Percentiles rank a stretch among this genome's conserved stretches.
phyloP scores from a whole-genome alignment of 2,329 filamentous ascomycete species.

The Neopestalotiopsis rosae region DNA sequence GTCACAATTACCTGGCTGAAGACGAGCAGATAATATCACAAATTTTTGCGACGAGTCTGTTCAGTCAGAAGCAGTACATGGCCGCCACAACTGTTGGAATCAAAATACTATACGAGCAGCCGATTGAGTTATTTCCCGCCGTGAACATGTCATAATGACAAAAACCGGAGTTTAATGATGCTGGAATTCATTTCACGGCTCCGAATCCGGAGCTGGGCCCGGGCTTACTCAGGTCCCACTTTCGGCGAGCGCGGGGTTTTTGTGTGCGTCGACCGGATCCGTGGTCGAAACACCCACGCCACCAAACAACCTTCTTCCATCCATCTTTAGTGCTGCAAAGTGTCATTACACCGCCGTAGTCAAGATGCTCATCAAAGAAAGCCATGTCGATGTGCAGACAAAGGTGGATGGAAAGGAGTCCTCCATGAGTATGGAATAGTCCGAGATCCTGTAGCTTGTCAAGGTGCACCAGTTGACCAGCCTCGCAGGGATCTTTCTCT shows the following conservation, averaged over 20 bases:
- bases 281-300: background rate
- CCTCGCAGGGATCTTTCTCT: conserved; percentile 79
- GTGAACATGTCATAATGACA: background rate
- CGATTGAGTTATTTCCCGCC: background rate
- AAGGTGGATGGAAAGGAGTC: conserved; percentile 58
- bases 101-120: too few relatives aligned
- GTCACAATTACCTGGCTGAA: too few relatives aligned
- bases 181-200: background rate
- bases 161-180: background rate
- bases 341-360: background rate
- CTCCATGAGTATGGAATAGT: conserved; percentile 52
- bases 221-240: conserved; percentile 16
- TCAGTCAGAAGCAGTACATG: background rate
- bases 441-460: conserved; percentile 3
- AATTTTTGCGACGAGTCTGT: too few relatives aligned
- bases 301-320: background rate
- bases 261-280: background rate
- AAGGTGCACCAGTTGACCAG: conserved; percentile 14
- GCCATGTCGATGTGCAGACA: conserved; percentile 54
- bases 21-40: too few relatives aligned
- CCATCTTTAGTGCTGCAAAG: background rate
- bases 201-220: conserved; percentile 6
- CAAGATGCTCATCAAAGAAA: conserved; percentile 61
- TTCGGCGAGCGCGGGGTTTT: background rate
- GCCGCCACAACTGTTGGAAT: too few relatives aligned